Base-by-base conservation (phyloP, 345 rosid genomes). In the sweet orange (Citrus sinensis) region DNA sequence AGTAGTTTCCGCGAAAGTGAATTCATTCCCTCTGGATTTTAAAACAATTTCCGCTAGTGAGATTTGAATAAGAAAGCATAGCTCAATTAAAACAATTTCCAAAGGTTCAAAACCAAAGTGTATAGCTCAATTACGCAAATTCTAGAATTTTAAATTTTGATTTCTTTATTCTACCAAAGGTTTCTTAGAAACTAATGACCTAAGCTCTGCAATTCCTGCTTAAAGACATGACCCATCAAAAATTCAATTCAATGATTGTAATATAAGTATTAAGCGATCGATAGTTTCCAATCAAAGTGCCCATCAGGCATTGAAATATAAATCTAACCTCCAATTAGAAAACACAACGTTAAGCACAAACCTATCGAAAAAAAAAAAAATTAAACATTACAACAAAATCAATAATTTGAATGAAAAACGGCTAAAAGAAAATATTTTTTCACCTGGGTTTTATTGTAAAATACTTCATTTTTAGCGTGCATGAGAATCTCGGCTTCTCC, bases 401-500 rank as follows among this genome's bases (percentile, higher is more conserved):
- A n/a, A 46, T 54, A 4, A 69, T 63, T 55, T 67, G 29, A 63
- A 77, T n/a, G n/a, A 51, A 80, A 35, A 54, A n/a, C 6, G 1
- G 56, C 27, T 61, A 60, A 72, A 82, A 62, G 64, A 69, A 6
- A 11, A 76, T 80, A 80, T 56, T 30, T 79, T 59, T 76, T 76
- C 51, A 94, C 93, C 97, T 92, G 96, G 77, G 99, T 91, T 78
- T 92, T 96, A 86, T 96, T 96, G 86, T 87, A 96, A 80, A 96
- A 96, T 42, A 96, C 99, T 89, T 94, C 89, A 37, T 96, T 96
- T 78, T 91, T 94, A 58, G 89, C 86, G 82, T 91, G 98, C 92
- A 96, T 89, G 29, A 96, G 97, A 87, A 96, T 89, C 93, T 96
- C 97, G 59, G 98, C 99, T 80, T 93, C 97, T 55, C 99, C 99